A percentile compares a stretch with the other conserved stretches of the same genome.
Conservation (phyloP, 2,329 filamentous ascomycete genomes). For the Dendrostoma leiphaemia region DNA sequence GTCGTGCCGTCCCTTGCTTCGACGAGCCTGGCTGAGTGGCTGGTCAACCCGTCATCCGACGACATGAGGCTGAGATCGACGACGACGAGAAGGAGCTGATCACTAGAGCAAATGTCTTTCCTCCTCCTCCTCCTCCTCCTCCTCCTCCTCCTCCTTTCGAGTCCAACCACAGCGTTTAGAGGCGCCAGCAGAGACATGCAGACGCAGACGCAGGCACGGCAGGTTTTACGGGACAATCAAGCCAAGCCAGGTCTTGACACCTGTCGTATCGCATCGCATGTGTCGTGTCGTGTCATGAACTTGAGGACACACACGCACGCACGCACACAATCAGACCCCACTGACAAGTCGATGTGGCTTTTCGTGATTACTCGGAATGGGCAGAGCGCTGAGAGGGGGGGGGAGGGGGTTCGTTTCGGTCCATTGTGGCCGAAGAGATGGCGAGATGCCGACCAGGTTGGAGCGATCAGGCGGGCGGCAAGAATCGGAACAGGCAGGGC, state of each 20-base stretch:
- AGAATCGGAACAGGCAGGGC: neutral
- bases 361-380: neutral
- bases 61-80: conserved; percentile 3
- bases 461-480: neutral
- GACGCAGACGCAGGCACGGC: neutral
- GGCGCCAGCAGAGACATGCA: conserved; percentile 18
- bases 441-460: conserved; percentile 1
- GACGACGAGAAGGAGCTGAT: conserved; percentile 1
- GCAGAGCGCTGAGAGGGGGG: neutral
- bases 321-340: too few relatives aligned
- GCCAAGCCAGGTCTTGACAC: neutral
- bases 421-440: neutral
- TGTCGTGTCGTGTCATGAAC: too few relatives aligned
- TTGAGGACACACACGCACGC: too few relatives aligned
- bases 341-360: neutral
- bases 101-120: neutral
- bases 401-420: neutral
- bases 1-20: conserved; percentile 8
- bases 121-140: too few relatives aligned
- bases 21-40: neutral
- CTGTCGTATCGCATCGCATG: neutral
- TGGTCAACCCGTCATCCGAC: neutral
- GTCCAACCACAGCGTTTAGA: neutral
- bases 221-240: neutral
- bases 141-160: neutral